These are phyloP conservation scores for Agaricus sinodeliciosus DNA, from an alignment of 768 basidiomycete species.

Conservation along the genomic window DNA sequence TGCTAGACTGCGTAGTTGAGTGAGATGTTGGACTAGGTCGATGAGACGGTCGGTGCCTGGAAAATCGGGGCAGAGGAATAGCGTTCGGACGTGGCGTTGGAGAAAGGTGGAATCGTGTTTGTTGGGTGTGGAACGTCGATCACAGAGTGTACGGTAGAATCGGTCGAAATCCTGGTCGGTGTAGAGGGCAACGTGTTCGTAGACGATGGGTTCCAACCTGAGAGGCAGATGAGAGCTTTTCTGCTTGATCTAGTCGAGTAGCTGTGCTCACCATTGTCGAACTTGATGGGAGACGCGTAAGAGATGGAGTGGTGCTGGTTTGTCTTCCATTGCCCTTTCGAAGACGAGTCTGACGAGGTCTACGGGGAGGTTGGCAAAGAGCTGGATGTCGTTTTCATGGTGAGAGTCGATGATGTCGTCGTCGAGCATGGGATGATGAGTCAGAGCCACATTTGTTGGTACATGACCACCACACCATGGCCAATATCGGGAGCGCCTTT, in stretches of 20 bases:
- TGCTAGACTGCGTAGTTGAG: conserved; percentile 2
- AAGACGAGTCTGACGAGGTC: conserved; percentile 6
- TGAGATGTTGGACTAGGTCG: not conserved
- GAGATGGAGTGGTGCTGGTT: conserved; percentile 2
- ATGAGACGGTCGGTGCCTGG: not conserved
- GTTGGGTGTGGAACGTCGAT: not conserved
- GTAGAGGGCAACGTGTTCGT: not conserved
- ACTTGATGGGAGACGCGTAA: conserved; percentile 1
- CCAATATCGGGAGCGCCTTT: conserved; percentile 71
- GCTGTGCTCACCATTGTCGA: not conserved
- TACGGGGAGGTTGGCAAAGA: not conserved
- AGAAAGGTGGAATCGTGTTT: not conserved
- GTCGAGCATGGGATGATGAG: too few species aligned
- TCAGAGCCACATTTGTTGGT: too few species aligned
- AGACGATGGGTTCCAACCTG: conserved; percentile 8
- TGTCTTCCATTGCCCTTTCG: conserved; percentile 8
- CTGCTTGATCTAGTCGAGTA: not conserved
- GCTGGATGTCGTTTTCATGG: not conserved
- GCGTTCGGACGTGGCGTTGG: conserved; percentile 4
- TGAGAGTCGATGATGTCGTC: not conserved
- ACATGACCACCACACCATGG: conserved; percentile 24
- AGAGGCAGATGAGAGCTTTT: not conserved
- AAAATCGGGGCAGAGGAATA: conserved; percentile 1
- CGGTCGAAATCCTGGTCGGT: not conserved
- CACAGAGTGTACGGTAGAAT: conserved; percentile 5